Evolutionary conservation across 2,329 filamentous ascomycete species (phyloP).

Genomic region (Dothidotthia symphoricarpi): DNA sequence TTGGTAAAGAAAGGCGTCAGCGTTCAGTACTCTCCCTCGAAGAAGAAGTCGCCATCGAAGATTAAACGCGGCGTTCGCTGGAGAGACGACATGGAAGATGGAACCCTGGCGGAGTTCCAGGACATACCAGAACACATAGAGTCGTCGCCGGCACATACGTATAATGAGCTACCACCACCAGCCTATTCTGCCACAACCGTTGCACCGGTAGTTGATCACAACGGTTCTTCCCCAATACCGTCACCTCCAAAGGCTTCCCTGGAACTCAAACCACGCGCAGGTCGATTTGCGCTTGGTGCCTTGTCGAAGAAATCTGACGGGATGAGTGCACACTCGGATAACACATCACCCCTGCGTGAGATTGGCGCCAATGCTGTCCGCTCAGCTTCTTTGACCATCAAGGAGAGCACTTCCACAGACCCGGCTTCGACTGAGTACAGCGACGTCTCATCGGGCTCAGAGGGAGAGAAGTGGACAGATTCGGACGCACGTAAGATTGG

Average conservation of each 20-base stretch:
- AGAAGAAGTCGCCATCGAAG: conserved; percentile 65
- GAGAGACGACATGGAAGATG: conserved; percentile 87
- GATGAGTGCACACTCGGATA: conserved; percentile 56
- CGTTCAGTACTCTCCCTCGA: conserved; percentile 76
- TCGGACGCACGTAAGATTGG: conserved; percentile 56
- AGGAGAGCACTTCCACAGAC: conserved; percentile 43
- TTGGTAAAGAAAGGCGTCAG: conserved; percentile 60
- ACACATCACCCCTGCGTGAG: conserved; percentile 47
- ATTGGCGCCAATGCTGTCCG: conserved; percentile 46
- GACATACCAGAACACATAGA: conserved; percentile 76
- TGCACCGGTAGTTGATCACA: conserved; percentile 24
- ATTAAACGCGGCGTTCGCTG: conserved; percentile 79
- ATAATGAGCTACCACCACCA: conserved; percentile 55
- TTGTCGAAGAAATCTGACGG: conserved; percentile 64
- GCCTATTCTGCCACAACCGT: conserved; percentile 26
- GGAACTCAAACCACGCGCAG: conserved; percentile 52
- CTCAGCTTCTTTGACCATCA: conserved; percentile 54
- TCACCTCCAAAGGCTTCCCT: conserved; percentile 59
- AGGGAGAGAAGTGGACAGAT: conserved; percentile 52
- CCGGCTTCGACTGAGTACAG: conserved; percentile 30
- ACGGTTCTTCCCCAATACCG: conserved; percentile 57
- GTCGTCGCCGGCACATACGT: conserved; percentile 57
- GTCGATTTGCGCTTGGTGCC: conserved; percentile 84
- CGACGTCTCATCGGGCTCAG: conserved; percentile 44
- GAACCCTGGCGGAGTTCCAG: conserved; percentile 83